Conservation (phyloP, 2,329 filamentous ascomycete genomes). For the Sordariomycetes sp. region DNA sequence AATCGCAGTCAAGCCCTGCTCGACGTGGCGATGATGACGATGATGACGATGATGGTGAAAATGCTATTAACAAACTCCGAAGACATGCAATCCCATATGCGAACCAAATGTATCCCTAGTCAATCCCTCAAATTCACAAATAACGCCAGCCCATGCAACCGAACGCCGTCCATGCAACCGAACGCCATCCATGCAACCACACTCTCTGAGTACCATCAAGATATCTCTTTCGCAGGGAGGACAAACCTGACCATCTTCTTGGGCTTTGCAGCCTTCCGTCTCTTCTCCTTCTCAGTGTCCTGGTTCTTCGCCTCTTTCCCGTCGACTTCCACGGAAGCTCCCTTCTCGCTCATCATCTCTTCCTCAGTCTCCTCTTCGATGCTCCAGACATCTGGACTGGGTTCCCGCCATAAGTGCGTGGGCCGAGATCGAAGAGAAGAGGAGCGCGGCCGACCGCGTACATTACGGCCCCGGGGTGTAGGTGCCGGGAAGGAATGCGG, state of each 20-base stretch:
- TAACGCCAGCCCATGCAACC: background rate
- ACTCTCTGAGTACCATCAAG: too few species aligned
- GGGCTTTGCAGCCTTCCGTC: slow-evolving; percentile 34
- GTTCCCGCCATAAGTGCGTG: slow-evolving; percentile 41
- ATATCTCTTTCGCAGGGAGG: slow-evolving; percentile 32
- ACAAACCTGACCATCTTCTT: slow-evolving; percentile 49
- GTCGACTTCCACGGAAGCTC: slow-evolving; percentile 16
- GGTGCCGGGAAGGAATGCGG: slow-evolving; percentile 16
- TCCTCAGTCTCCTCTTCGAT: slow-evolving; percentile 52
- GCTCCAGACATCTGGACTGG: slow-evolving; percentile 50
- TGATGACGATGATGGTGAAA: too few species aligned
- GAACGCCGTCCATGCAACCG: background rate
- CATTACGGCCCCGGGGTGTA: slow-evolving; percentile 20
- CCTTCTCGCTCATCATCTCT: slow-evolving; percentile 36
- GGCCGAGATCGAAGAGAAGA: slow-evolving; percentile 22
- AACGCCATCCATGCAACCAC: background rate
- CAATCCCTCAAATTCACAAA: slow-evolving; percentile 11
- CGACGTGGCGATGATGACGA: too few species aligned
- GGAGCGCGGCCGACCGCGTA: slow-evolving; percentile 16
- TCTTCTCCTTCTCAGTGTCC: slow-evolving; percentile 7
- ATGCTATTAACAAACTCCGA: background rate
- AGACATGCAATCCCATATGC: too few species aligned
- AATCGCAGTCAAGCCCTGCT: too few species aligned
- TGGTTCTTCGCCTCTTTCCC: slow-evolving; percentile 16
- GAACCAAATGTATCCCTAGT: background rate